These are phyloP conservation scores for Fusarium transvaalense DNA, from an alignment of 2,329 filamentous ascomycete species.

Conservation along the genomic window DNA sequence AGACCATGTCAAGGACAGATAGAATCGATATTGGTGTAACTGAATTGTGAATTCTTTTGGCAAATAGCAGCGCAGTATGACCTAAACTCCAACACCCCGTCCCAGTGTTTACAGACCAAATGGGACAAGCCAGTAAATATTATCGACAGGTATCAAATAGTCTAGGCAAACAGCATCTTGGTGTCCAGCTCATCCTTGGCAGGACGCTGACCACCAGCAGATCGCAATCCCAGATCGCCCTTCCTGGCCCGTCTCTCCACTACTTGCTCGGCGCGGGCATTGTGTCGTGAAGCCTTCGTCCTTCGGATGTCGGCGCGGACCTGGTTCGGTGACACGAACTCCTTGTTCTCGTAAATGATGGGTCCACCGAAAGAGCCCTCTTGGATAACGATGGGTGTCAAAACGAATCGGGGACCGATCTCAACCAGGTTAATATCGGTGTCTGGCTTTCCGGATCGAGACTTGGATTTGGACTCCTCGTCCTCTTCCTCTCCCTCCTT, in stretches of 20 bases:
- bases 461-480: conserved; percentile 59
- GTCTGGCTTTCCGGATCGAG: conserved; percentile 59
- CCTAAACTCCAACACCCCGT: conserved; percentile 47
- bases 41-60: conserved; percentile 34
- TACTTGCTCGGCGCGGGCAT: conserved; percentile 78
- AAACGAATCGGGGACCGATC: conserved; percentile 91
- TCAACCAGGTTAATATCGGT: conserved; percentile 88
- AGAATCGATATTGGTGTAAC: conserved; percentile 13
- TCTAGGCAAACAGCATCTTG: conserved; percentile 78
- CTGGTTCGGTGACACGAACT: conserved; percentile 97
- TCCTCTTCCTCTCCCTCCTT: conserved; percentile 58
- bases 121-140: conserved; percentile 44
- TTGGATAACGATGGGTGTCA: conserved; percentile 94
- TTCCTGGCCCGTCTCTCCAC: conserved; percentile 80
- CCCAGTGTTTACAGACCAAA: conserved; percentile 42
- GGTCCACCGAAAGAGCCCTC: conserved; percentile 96
- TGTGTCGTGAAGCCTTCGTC: conserved; percentile 82
- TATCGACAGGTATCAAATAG: conserved; percentile 45
- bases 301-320: conserved; percentile 83
- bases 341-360: conserved; percentile 97
- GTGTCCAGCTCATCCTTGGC: conserved; percentile 80
- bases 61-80: conserved; percentile 44
- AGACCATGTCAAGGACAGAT: background rate
- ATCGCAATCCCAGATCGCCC: conserved; percentile 80
- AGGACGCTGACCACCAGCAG: conserved; percentile 71